Evolutionary conservation across 768 basidiomycete genomes (phyloP).

Genomic region (Tricholoma saponaceum): DNA sequence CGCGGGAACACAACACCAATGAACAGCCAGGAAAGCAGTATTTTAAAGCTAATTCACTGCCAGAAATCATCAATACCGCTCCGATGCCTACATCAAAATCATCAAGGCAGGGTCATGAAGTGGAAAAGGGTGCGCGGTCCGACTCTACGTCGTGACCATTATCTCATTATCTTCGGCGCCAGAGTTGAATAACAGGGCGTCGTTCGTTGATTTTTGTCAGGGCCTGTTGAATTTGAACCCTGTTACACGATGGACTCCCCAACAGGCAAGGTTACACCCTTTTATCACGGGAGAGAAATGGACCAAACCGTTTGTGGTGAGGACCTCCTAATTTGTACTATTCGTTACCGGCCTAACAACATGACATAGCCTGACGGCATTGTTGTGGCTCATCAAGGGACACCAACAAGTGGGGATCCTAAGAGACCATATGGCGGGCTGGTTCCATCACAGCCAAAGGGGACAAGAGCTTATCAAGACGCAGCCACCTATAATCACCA

Average conservation of each 20-base stretch:
- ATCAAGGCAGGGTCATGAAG: conserved; percentile 69
- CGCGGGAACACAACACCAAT: conserved; percentile 88
- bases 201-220: conserved; percentile 97
- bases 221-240: conserved; percentile 94
- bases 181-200: conserved; percentile 92
- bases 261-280: conserved; percentile 92
- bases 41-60: conserved; percentile 90
- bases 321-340: conserved; percentile 20
- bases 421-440: conserved; percentile 93
- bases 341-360: conserved; percentile 5
- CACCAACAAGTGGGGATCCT: conserved; percentile 45
- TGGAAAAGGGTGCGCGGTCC: conserved; percentile 75
- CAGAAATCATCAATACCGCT: conserved; percentile 94
- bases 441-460: conserved; percentile 84
- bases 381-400: conserved; percentile 22
- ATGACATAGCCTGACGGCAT: conserved; percentile 50
- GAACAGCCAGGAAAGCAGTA: conserved; percentile 99
- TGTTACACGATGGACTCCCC: conserved; percentile 93
- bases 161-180: conserved; percentile 7
- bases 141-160: conserved; percentile 4
- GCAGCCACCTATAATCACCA: conserved; percentile 95
- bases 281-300: conserved; percentile 99
- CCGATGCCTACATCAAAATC: conserved; percentile 87
- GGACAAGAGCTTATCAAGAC: conserved; percentile 83
- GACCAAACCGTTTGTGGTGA: conserved; percentile 77